phyloP scores from a whole-genome alignment of 306 rosid species.

The Quercus gilva region DNA sequence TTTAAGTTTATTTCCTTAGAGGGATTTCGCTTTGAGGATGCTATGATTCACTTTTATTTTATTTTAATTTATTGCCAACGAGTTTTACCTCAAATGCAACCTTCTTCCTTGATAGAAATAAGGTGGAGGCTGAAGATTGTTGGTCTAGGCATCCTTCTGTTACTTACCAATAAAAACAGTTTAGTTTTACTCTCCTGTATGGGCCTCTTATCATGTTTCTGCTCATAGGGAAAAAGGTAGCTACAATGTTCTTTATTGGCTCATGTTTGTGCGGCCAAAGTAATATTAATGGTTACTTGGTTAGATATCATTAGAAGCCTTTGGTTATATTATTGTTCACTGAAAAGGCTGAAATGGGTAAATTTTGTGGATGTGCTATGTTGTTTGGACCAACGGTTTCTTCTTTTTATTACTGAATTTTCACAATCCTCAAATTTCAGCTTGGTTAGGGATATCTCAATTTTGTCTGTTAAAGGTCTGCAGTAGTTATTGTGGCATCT shows the following conservation, averaged over 20 bases:
- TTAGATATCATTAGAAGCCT: background rate
- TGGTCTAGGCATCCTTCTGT: too few species aligned
- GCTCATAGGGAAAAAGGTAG: background rate
- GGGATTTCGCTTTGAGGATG: background rate
- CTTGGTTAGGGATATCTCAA: background rate
- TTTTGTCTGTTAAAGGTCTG: background rate
- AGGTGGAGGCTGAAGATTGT: too few species aligned
- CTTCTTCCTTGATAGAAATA: too few species aligned
- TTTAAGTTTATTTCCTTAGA: background rate
- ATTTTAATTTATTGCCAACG: background rate
- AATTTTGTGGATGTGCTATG: background rate
- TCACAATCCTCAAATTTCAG: background rate
- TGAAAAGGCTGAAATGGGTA: background rate
- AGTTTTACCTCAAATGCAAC: too few species aligned
- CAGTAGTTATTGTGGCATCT: background rate
- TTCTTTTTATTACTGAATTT: background rate
- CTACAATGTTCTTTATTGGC: background rate
- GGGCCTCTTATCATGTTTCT: background rate
- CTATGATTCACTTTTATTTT: background rate
- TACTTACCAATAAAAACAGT: too few species aligned
- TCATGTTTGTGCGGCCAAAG: background rate
- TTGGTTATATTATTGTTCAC: background rate
- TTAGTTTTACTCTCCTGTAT: background rate
- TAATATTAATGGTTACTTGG: background rate
- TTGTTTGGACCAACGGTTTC: background rate